These are phyloP conservation scores for Metschnikowia henanensis DNA, from an alignment of 805 yeast species.

Conservation along the genomic window DNA sequence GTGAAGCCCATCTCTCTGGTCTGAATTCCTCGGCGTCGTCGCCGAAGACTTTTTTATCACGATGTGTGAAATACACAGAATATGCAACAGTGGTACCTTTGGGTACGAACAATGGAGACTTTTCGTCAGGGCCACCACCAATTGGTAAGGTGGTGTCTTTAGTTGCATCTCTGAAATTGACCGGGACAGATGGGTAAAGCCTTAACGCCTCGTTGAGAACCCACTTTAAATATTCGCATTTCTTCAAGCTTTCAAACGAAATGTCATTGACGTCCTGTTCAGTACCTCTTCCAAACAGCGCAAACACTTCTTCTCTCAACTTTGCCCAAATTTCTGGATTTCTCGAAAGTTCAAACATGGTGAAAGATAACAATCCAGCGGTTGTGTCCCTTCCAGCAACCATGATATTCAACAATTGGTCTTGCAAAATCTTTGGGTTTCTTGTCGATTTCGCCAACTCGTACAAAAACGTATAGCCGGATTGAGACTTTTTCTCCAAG, in stretches of 20 bases:
- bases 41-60: constrained; percentile 30
- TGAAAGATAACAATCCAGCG: constrained; percentile 38
- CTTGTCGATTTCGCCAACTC: constrained; percentile 40
- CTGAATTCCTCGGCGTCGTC: constrained; percentile 33
- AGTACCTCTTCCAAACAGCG: constrained; percentile 34
- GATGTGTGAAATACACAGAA: constrained; percentile 19
- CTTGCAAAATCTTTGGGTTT: constrained; percentile 35
- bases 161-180: constrained; percentile 22
- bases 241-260: constrained; percentile 38
- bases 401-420: constrained; percentile 41
- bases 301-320: constrained; percentile 30
- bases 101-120: constrained; percentile 16
- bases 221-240: constrained; percentile 39
- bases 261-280: constrained; percentile 29
- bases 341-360: constrained; percentile 35
- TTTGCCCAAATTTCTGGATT: constrained; percentile 32
- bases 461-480: constrained; percentile 37
- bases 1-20: constrained; percentile 40
- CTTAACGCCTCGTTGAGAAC: constrained; percentile 38
- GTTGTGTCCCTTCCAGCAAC: constrained; percentile 46
- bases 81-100: constrained; percentile 22
- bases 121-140: constrained; percentile 30
- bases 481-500: constrained; percentile 16
- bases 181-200: constrained; percentile 33
- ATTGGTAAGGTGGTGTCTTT: constrained; percentile 25